Conservation (phyloP, 78 protist species). For the Bodo saltans region DNA sequence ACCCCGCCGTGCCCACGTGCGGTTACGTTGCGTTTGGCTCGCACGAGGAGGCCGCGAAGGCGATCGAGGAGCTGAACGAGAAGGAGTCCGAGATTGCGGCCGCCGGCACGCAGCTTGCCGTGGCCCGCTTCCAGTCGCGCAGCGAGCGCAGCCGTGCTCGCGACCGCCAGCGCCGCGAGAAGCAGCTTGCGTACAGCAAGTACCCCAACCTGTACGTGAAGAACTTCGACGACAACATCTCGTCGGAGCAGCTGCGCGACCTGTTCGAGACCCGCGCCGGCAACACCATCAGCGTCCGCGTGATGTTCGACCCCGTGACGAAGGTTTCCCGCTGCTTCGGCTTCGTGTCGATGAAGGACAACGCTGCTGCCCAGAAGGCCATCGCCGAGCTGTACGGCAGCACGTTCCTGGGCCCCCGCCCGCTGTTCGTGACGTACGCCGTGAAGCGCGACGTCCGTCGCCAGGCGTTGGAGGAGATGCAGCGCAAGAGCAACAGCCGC, state of each 20-base stretch:
- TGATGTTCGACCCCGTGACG: slow-evolving; percentile 77
- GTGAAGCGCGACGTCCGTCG: slow-evolving; percentile 82
- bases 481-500: slow-evolving; percentile 10
- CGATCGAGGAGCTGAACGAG: slow-evolving; percentile 71
- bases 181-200: neutral
- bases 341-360: slow-evolving; percentile 87
- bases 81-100: slow-evolving; percentile 37
- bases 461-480: slow-evolving; percentile 70
- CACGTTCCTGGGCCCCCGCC: slow-evolving; percentile 60
- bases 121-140: slow-evolving; percentile 76
- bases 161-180: slow-evolving; percentile 21
- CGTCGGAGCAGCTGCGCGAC: slow-evolving; percentile 71
- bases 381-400: slow-evolving; percentile 90
- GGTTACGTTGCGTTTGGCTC: slow-evolving; percentile 87
- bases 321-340: slow-evolving; percentile 87
- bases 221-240: slow-evolving; percentile 87
- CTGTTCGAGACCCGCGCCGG: slow-evolving; percentile 83
- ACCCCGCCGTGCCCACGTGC: slow-evolving; percentile 48
- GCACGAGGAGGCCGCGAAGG: slow-evolving; percentile 74
- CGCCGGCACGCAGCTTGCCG: slow-evolving; percentile 53
- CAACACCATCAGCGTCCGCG: slow-evolving; percentile 76
- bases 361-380: slow-evolving; percentile 93
- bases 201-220: slow-evolving; percentile 94
- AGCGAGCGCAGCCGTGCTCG: slow-evolving; percentile 79
- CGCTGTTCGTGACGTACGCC: slow-evolving; percentile 91